These are phyloP conservation scores for Alliaria petiolata DNA, from an alignment of 345 rosid genomes.

Conservation along the genomic window DNA sequence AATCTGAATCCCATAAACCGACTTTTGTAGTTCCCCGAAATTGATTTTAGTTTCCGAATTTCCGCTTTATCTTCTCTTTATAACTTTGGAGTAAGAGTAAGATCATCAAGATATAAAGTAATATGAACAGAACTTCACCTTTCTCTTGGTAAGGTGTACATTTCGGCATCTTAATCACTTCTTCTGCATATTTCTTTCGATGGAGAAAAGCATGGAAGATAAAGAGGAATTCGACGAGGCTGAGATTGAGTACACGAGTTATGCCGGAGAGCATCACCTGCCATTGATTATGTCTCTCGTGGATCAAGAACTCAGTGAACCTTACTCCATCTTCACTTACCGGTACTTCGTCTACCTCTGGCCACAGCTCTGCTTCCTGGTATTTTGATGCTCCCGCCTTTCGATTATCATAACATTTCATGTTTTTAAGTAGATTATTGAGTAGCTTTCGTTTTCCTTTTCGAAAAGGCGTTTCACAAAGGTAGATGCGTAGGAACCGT, in stretches of 20 bases:
- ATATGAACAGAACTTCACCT: neutral
- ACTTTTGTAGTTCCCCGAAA: too few species aligned
- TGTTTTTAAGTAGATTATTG: neutral
- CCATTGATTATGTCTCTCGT: constrained; percentile 86
- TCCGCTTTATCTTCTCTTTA: neutral
- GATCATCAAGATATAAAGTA: neutral
- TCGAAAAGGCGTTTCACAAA: constrained; percentile 68
- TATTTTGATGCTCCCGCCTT: constrained; percentile 11
- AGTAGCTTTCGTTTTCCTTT: neutral
- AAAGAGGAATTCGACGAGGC: constrained; percentile 50
- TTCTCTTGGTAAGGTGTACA: neutral
- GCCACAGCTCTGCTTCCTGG: constrained; percentile 96
- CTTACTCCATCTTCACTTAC: constrained; percentile 96
- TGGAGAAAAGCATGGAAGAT: constrained; percentile 20
- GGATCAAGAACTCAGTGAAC: constrained; percentile 94
- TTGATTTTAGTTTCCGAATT: neutral
- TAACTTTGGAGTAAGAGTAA: neutral
- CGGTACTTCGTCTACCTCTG: constrained; percentile 96
- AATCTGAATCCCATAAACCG: neutral
- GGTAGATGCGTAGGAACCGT: constrained; percentile 90
- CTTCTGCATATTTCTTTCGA: neutral
- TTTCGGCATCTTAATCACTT: neutral
- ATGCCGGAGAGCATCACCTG: constrained; percentile 88
- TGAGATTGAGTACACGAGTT: constrained; percentile 77
- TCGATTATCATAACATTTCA: neutral